Conservation (phyloP, 208 protist genomes). For the Tritrichomonas musculus region DNA sequence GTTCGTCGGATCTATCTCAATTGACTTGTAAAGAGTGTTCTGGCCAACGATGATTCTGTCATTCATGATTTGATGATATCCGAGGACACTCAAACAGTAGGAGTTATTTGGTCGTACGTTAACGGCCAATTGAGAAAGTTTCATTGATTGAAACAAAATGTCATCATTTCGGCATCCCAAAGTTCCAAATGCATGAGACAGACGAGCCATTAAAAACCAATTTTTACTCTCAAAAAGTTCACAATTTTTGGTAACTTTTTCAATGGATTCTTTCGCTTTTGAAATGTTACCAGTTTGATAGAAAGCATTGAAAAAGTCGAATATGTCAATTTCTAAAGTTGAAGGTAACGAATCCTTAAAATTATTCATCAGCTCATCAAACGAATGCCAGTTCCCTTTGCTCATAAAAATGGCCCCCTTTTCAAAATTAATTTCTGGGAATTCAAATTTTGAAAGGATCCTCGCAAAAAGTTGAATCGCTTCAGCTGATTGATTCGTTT, state of each 20-base stretch:
- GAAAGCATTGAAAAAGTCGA: background rate
- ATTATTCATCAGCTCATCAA: background rate
- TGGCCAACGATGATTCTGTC: background rate
- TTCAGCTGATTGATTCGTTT: background rate
- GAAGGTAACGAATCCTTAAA: background rate
- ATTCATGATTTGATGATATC: background rate
- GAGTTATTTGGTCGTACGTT: background rate
- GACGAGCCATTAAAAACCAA: background rate
- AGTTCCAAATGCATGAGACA: background rate
- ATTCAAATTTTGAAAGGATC: slow-evolving; percentile 28
- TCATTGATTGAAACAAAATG: background rate
- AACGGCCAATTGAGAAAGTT: background rate
- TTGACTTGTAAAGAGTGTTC: background rate
- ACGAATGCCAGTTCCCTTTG: background rate
- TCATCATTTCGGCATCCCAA: background rate
- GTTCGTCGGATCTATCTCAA: background rate
- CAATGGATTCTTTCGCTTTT: background rate
- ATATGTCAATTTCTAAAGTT: too few relatives aligned
- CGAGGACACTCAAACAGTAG: background rate
- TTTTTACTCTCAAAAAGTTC: background rate
- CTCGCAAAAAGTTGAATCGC: background rate
- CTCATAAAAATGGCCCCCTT: too few relatives aligned
- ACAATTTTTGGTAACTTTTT: background rate
- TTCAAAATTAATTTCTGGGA: slow-evolving; percentile 16
- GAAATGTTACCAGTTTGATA: background rate